Percentiles rank a stretch among this genome's conserved stretches.
These are phyloP conservation scores for Vairimorpha necatrix DNA, from an alignment of 371 early-diverging fungal genomes.

Conservation along the genomic window DNA sequence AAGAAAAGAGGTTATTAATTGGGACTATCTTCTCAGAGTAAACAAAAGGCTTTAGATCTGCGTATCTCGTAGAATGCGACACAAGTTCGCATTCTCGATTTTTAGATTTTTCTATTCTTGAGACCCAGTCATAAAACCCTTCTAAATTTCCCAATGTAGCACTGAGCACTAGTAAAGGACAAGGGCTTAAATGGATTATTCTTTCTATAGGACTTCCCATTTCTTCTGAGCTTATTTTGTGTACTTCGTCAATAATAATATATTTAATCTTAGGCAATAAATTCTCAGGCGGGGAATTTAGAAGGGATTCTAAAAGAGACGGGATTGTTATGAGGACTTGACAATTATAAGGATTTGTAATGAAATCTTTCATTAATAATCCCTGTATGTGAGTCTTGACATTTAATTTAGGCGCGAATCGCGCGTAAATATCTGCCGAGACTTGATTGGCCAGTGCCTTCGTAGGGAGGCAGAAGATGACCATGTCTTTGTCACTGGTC, in stretches of 20 bases:
- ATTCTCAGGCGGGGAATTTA: conserved; percentile 45
- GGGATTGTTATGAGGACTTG: conserved; percentile 68
- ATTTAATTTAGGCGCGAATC: conserved; percentile 66
- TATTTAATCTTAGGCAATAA: conserved; percentile 62
- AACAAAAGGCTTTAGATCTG: conserved; percentile 62
- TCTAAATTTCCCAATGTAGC: conserved; percentile 68
- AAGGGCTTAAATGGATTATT: conserved; percentile 65
- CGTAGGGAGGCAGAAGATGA: conserved; percentile 68
- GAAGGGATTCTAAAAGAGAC: conserved; percentile 59
- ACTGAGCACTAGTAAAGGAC: conserved; percentile 67
- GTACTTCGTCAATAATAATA: conserved; percentile 69
- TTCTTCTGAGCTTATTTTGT: conserved; percentile 65
- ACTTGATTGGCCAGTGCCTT: conserved; percentile 69
- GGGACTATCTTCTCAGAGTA: conserved; percentile 53
- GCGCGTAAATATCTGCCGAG: conserved; percentile 67
- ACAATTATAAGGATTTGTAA: conserved; percentile 60
- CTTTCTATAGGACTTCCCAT: conserved; percentile 67
- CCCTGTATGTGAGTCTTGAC: conserved; percentile 61
- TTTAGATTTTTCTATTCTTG: conserved; percentile 55
- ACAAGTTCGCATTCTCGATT: conserved; percentile 59
- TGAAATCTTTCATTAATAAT: conserved; percentile 60
- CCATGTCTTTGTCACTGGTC: conserved; percentile 64
- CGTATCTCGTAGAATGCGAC: conserved; percentile 62
- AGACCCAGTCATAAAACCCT: conserved; percentile 65
- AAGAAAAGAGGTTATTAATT: conserved; percentile 63